A percentile compares a stretch with the other conserved stretches of the same genome.
Evolutionary conservation across 768 basidiomycete genomes (phyloP).

Genomic region (Agrocybe pediades): DNA sequence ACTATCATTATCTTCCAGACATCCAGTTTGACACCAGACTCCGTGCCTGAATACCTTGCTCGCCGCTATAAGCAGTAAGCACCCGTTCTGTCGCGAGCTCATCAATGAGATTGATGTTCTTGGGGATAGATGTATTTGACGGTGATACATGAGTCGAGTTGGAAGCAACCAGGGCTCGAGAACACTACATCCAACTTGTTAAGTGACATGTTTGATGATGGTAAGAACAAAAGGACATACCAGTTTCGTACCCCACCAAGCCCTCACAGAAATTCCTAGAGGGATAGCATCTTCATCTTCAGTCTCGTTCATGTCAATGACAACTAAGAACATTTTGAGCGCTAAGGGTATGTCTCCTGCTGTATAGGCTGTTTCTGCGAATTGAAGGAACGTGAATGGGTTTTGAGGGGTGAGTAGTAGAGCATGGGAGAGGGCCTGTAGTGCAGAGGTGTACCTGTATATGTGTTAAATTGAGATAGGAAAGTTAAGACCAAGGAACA

Average conservation of each 20-base stretch:
- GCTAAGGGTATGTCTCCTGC: slow-evolving; percentile 73
- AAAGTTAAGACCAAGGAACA: not conserved
- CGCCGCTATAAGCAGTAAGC: slow-evolving; percentile 59
- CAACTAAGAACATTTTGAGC: slow-evolving; percentile 76
- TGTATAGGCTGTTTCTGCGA: slow-evolving; percentile 88
- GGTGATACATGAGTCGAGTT: slow-evolving; percentile 44
- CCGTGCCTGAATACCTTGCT: slow-evolving; percentile 40
- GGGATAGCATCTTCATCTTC: slow-evolving; percentile 49
- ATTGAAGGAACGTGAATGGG: slow-evolving; percentile 80
- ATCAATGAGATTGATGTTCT: slow-evolving; percentile 59
- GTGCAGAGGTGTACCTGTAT: slow-evolving; percentile 66
- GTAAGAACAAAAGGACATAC: slow-evolving; percentile 43
- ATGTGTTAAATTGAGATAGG: not conserved
- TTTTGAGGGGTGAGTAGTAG: slow-evolving; percentile 85
- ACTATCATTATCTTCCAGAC: slow-evolving; percentile 20
- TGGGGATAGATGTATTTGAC: slow-evolving; percentile 61
- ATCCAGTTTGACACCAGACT: slow-evolving; percentile 50
- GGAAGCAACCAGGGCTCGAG: slow-evolving; percentile 52
- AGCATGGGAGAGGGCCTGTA: slow-evolving; percentile 80
- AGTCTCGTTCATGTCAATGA: slow-evolving; percentile 75
- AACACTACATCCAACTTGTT: slow-evolving; percentile 43
- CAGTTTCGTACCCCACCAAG: slow-evolving; percentile 84
- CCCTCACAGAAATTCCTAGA: slow-evolving; percentile 61
- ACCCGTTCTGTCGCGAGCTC: slow-evolving; percentile 75
- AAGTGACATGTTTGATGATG: not conserved